Percentiles rank a stretch among this genome's conserved stretches.
phyloP scores from a whole-genome alignment of 106 monocot species.

The Dioscorea dumetorum region DNA sequence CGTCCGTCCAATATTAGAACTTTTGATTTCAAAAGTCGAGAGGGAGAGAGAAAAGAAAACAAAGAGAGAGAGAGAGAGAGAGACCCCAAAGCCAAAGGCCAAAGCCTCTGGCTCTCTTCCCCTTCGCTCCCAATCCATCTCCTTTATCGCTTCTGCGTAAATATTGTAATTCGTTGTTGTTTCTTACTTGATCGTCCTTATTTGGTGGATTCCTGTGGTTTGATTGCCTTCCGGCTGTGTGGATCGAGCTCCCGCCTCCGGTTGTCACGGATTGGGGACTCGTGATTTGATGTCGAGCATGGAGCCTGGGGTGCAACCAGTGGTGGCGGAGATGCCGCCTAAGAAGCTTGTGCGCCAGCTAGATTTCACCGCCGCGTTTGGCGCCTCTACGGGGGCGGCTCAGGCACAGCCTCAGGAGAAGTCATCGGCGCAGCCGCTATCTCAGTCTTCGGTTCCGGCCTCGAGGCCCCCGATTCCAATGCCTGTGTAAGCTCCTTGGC shows the following conservation, averaged over 20 bases:
- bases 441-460: background rate
- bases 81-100: background rate
- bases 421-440: background rate
- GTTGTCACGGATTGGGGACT: background rate
- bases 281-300: background rate
- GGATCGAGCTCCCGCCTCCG: background rate
- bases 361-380: constrained; percentile 39
- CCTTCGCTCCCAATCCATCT: background rate
- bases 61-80: constrained; percentile 17
- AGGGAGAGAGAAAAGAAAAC: constrained; percentile 50
- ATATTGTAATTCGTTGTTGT: background rate
- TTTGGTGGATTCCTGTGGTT: background rate
- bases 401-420: background rate
- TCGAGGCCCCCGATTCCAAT: constrained; percentile 14
- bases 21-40: constrained; percentile 71
- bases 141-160: background rate
- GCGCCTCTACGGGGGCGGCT: background rate
- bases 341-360: constrained; percentile 62
- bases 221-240: background rate
- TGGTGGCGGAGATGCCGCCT: constrained; percentile 29
- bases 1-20: constrained; percentile 25
- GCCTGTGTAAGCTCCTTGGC: constrained; percentile 18
- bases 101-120: constrained; percentile 1
- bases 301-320: constrained; percentile 33
- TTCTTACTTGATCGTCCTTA: background rate